These are phyloP conservation scores for Silene uniflora DNA, from an alignment of 148 eudicot species.

Conservation along the genomic window DNA sequence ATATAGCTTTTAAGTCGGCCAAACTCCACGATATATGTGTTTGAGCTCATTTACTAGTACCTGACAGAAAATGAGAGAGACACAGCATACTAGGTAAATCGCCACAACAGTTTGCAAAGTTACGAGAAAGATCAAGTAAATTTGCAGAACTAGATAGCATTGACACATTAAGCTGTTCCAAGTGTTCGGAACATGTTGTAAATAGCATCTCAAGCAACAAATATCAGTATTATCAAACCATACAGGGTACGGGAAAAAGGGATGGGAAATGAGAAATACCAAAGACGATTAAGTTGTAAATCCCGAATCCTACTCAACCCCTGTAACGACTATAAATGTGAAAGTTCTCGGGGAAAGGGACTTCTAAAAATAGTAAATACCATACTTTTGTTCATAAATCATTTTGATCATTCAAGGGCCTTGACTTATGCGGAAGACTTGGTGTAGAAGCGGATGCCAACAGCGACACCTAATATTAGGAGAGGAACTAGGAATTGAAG, in stretches of 20 bases:
- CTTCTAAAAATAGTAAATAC: background rate
- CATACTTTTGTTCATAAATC: constrained; percentile 1
- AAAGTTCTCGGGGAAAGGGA: background rate
- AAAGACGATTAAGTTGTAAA: background rate
- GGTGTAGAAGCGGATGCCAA: constrained; percentile 70
- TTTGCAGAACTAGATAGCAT: background rate
- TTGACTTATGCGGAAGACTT: constrained; percentile 41
- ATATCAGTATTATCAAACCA: background rate
- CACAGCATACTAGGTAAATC: too few species aligned
- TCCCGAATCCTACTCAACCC: constrained; percentile 11
- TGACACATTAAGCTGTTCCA: background rate
- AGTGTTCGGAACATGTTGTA: background rate
- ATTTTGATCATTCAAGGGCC: constrained; percentile 3
- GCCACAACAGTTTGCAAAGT: too few species aligned
- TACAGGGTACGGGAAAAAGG: constrained; percentile 1
- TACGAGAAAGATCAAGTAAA: background rate
- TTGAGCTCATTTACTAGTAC: too few species aligned
- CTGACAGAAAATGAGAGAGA: too few species aligned
- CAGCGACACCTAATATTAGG: constrained; percentile 60
- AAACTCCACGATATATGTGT: too few species aligned
- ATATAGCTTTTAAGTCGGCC: too few species aligned
- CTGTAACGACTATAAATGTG: background rate
- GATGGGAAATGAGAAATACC: constrained; percentile 6
- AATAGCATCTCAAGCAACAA: constrained; percentile 10
- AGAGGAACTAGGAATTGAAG: constrained; percentile 88